A percentile compares a stretch with the other conserved stretches of the same genome.
These are phyloP conservation scores for Globisporangium irregulare DNA, from an alignment of 352 stramenopile species.

Conservation along the genomic window DNA sequence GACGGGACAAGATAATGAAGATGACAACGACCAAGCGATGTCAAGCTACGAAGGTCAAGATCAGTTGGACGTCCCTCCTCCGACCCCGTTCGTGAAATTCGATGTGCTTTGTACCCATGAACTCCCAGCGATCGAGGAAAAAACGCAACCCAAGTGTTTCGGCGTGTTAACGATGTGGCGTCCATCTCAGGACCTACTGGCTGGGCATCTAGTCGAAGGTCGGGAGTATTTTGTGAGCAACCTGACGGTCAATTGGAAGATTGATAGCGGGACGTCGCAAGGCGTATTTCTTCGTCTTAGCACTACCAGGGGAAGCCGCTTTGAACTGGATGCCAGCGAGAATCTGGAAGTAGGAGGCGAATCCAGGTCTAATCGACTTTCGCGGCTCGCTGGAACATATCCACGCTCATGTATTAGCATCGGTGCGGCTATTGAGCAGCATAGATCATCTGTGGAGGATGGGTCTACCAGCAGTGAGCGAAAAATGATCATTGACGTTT, in stretches of 20 bases:
- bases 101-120: slow-evolving; percentile 61
- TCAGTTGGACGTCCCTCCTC: slow-evolving; percentile 28
- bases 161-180: slow-evolving; percentile 67
- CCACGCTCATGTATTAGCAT: slow-evolving; percentile 10
- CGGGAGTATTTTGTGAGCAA: slow-evolving; percentile 57
- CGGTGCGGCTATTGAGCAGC: slow-evolving; percentile 14
- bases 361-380: slow-evolving; percentile 2
- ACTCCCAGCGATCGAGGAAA: neutral
- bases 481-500: slow-evolving; percentile 41
- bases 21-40: slow-evolving; percentile 14
- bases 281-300: slow-evolving; percentile 54
- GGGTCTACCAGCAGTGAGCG: slow-evolving; percentile 13
- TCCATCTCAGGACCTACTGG: slow-evolving; percentile 51
- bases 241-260: slow-evolving; percentile 66
- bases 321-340: slow-evolving; percentile 5
- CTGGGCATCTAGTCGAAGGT: slow-evolving; percentile 42
- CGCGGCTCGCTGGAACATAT: neutral
- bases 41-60: slow-evolving; percentile 16
- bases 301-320: slow-evolving; percentile 56
- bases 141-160: slow-evolving; percentile 18
- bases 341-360: slow-evolving; percentile 29
- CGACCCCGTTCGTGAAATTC: slow-evolving; percentile 65
- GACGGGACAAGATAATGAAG: slow-evolving; percentile 19
- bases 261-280: slow-evolving; percentile 30
- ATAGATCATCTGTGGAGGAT: slow-evolving; percentile 9